These are phyloP conservation scores for Quercus lobata DNA, from an alignment of 331 rosid species.

Conservation along the genomic window DNA sequence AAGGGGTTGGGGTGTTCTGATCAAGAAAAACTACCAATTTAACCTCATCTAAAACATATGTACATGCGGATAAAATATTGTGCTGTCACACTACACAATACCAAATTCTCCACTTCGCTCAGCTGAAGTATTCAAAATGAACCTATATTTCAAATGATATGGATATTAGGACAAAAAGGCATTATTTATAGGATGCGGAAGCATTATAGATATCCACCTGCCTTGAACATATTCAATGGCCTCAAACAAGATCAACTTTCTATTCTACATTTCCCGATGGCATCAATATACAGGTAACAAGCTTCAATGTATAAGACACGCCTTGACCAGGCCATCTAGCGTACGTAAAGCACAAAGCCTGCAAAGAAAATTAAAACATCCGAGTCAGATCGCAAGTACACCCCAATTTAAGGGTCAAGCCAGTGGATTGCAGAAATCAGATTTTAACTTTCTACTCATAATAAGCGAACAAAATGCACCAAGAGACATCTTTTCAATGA, in stretches of 20 bases:
- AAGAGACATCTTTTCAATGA: too few species aligned
- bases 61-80: constrained; percentile 20
- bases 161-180: constrained; percentile 28
- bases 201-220: constrained; percentile 35
- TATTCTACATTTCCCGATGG: constrained; percentile 43
- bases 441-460: neutral
- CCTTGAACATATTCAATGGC: constrained; percentile 26
- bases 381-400: neutral
- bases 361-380: constrained; percentile 20
- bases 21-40: neutral
- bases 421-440: neutral
- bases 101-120: constrained; percentile 29
- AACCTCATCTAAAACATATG: constrained; percentile 19
- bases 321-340: constrained; percentile 23
- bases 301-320: constrained; percentile 31
- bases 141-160: constrained; percentile 21
- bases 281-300: constrained; percentile 43
- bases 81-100: constrained; percentile 17
- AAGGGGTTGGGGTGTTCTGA: neutral
- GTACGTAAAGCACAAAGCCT: constrained; percentile 30
- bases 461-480: neutral
- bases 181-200: constrained; percentile 34
- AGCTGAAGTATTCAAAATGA: constrained; percentile 29
- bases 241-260: constrained; percentile 43
- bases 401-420: neutral